Base-by-base conservation (phyloP, 352 stramenopile species). In the Elongisporangium prolatum region DNA sequence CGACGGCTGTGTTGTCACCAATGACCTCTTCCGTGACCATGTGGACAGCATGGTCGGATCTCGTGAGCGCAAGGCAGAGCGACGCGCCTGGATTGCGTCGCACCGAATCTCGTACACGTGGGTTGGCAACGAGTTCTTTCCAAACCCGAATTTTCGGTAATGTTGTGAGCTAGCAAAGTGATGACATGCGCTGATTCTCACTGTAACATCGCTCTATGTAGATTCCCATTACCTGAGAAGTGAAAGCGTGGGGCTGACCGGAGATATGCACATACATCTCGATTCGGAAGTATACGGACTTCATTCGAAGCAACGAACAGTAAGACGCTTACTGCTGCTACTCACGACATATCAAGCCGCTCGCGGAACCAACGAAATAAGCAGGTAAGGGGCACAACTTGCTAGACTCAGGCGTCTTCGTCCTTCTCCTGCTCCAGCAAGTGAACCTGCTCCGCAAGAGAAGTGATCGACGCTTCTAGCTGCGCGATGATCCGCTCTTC, bases 71-170 rank as follows among this genome's bases (percentile, higher is more conserved):
- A 84, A 91, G 54, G 61, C 68, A 18, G 81, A 81, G 22, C 78
- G 90, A 65, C 75, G 82, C 40, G 63, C 68, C 38, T 93, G 82
- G 81, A 67, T 95, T 50, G 56, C 69, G 52, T 68, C 70, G 51
- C 88, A 91, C 53, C 77, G 82, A 53, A 95, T 96, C 56, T 94
- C 85, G 22, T 96, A 90, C 71, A 91, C 88, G 51, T 96, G 81
- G 71, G 85, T 96, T 13, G 73, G 70, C 25, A 86, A 96, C 67
- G 88, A 96, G 56, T 95, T 95, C 56, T 53, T 96, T 16, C 86
- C 86, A 14, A 95, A 96, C 55, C 88, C 86, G n/a, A 86, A 93
- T 57, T 93, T 90, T 63, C 75, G 68, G 66, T 92, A 44, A 44
- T 17, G 9, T 44, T 17, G 8, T 44, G n/a, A n/a, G n/a, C n/a